These are phyloP conservation scores for Melampsora larici-populina DNA, from an alignment of 1,284 basidiomycete genomes.

Conservation along the genomic window DNA sequence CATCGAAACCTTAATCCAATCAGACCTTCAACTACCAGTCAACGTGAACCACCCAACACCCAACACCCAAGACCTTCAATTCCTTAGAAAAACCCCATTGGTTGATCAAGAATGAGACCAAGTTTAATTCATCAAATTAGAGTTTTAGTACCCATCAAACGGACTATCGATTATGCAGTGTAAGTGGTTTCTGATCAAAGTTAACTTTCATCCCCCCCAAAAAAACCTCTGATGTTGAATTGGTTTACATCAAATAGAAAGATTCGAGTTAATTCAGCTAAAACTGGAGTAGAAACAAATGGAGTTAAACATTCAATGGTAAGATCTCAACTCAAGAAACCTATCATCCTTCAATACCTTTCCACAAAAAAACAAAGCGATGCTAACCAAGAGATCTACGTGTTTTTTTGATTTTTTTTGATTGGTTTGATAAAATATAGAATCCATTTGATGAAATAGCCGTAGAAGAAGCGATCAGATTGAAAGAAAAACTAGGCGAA, in stretches of 20 bases:
- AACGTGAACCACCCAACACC: no score
- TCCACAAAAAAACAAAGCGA: neutral
- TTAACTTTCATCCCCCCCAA: no score
- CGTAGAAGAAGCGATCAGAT: slow-evolving; percentile 92
- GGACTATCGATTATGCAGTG: slow-evolving; percentile 57
- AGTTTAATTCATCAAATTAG: slow-evolving; percentile 57
- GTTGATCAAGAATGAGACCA: slow-evolving; percentile 56
- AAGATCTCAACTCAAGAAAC: slow-evolving; percentile 48
- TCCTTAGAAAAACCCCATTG: no score
- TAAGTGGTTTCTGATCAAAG: no score
- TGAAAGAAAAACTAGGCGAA: slow-evolving; percentile 74
- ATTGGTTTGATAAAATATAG: slow-evolving; percentile 15
- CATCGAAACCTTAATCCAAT: no score
- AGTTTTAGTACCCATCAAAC: slow-evolving; percentile 86
- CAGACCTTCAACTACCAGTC: no score
- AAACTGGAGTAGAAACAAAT: slow-evolving; percentile 86
- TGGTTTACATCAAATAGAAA: slow-evolving; percentile 62
- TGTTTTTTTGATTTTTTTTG: slow-evolving; percentile 10
- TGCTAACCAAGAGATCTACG: no score
- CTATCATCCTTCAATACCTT: neutral
- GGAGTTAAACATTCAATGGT: slow-evolving; percentile 97
- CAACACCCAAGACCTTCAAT: no score
- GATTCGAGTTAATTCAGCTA: slow-evolving; percentile 85
- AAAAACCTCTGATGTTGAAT: neutral
- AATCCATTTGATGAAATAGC: slow-evolving; percentile 63